Conservation (phyloP, 225 moss, liverwort and hornwort genomes). For the Polytrichum commune region DNA sequence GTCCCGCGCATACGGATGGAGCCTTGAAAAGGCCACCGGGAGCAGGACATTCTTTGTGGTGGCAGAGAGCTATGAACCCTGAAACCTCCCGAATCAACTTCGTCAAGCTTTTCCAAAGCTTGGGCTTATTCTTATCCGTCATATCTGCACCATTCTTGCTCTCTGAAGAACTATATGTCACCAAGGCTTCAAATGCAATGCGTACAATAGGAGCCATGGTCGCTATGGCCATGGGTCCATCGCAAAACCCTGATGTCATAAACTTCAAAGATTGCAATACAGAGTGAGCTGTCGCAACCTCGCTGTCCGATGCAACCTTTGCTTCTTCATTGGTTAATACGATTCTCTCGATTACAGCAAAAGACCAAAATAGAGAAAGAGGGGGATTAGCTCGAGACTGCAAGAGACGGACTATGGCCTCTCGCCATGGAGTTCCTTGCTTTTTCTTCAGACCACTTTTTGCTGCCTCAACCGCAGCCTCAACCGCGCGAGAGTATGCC, state of each 20-base stretch:
- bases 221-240: slow-evolving; percentile 39
- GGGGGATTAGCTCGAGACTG: slow-evolving; percentile 53
- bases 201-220: slow-evolving; percentile 38
- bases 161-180: background rate
- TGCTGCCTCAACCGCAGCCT: slow-evolving; percentile 42
- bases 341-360: slow-evolving; percentile 24
- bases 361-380: slow-evolving; percentile 46
- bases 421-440: slow-evolving; percentile 27
- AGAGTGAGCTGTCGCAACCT: slow-evolving; percentile 19
- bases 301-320: background rate
- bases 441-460: slow-evolving; percentile 22
- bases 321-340: background rate
- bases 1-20: slow-evolving; percentile 27
- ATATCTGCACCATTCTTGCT: slow-evolving; percentile 4
- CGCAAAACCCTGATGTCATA: slow-evolving; percentile 29
- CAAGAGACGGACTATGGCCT: slow-evolving; percentile 32
- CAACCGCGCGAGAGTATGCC: slow-evolving; percentile 47
- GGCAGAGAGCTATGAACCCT: slow-evolving; percentile 44
- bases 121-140: slow-evolving; percentile 21
- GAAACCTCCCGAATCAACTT: slow-evolving; percentile 35
- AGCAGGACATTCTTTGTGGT: slow-evolving; percentile 28
- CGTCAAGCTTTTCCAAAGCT: slow-evolving; percentile 18
- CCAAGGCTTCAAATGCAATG: slow-evolving; percentile 16
- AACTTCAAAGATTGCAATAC: slow-evolving; percentile 41
- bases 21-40: slow-evolving; percentile 34